These are phyloP conservation scores for Trypanosoma avium DNA, from an alignment of 208 protist genomes.

Conservation along the genomic window DNA sequence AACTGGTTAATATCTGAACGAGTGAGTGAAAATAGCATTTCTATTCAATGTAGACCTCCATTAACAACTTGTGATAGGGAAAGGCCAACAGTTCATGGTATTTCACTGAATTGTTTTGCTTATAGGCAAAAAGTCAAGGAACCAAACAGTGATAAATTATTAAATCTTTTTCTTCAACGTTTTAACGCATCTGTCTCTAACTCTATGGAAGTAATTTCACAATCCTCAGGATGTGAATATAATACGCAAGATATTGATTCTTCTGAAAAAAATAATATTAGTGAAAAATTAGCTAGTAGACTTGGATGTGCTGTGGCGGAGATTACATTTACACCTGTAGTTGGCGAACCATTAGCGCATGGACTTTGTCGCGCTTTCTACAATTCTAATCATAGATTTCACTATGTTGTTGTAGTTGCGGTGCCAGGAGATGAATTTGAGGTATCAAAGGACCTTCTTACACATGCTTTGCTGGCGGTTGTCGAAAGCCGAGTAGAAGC, in stretches of 20 bases:
- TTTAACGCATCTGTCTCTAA: slow-evolving; percentile 79
- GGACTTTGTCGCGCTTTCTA: slow-evolving; percentile 81
- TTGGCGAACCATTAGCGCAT: slow-evolving; percentile 58
- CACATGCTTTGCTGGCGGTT: slow-evolving; percentile 67
- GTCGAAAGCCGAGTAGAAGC: slow-evolving; percentile 74
- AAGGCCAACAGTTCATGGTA: slow-evolving; percentile 55
- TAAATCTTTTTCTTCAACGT: slow-evolving; percentile 73
- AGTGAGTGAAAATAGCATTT: slow-evolving; percentile 68
- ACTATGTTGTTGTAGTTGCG: slow-evolving; percentile 75
- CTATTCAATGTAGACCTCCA: slow-evolving; percentile 74
- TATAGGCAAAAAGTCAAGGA: slow-evolving; percentile 73
- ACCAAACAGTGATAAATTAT: slow-evolving; percentile 51
- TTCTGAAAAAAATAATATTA: slow-evolving; percentile 24
- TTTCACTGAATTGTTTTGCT: slow-evolving; percentile 79
- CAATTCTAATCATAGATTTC: slow-evolving; percentile 71
- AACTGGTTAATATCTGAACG: slow-evolving; percentile 64
- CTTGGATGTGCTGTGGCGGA: slow-evolving; percentile 67
- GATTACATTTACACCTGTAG: slow-evolving; percentile 62
- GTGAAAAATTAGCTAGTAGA: slow-evolving; percentile 48
- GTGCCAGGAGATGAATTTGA: slow-evolving; percentile 76
- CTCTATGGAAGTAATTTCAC: slow-evolving; percentile 50
- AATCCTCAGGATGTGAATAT: slow-evolving; percentile 4
- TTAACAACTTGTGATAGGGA: slow-evolving; percentile 1
- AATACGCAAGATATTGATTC: slow-evolving; percentile 2
- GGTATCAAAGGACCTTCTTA: slow-evolving; percentile 58